Percentiles rank a stretch among this genome's conserved stretches.
Evolutionary conservation across 1,284 basidiomycete genomes (phyloP).

Genomic region (Puccinia coronata): DNA sequence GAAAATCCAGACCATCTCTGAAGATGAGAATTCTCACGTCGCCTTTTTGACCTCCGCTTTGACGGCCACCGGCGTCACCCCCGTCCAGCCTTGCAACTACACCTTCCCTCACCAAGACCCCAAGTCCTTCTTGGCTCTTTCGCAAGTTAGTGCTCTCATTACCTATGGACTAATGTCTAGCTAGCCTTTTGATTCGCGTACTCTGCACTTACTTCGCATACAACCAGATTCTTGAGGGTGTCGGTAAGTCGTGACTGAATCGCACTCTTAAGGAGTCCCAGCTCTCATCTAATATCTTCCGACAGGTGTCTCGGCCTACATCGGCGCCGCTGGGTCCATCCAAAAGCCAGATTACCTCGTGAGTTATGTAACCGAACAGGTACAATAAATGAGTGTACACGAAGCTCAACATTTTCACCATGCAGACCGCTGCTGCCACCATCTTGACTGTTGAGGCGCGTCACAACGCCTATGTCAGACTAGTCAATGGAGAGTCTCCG

Average conservation of each 20-base stretch:
- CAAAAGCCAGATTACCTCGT: constrained; percentile 44
- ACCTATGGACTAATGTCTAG: not conserved
- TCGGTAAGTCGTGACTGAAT: constrained; percentile 7
- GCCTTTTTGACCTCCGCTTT: constrained; percentile 64
- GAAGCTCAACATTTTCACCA: not conserved
- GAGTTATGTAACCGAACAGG: not conserved
- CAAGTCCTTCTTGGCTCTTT: constrained; percentile 64
- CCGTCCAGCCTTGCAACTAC: constrained; percentile 63
- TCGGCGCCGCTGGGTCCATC: constrained; percentile 53
- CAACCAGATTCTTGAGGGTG: constrained; percentile 52
- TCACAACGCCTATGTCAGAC: constrained; percentile 47
- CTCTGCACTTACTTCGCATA: not conserved
- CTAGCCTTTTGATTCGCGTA: not conserved
- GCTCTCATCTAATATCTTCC: not conserved
- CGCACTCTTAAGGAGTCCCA: not conserved
- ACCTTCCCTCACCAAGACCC: constrained; percentile 65
- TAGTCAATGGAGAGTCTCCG: constrained; percentile 37
- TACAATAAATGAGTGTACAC: not conserved
- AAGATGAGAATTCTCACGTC: constrained; percentile 67
- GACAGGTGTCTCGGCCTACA: constrained; percentile 54
- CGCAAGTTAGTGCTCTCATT: constrained; percentile 51
- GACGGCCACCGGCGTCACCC: constrained; percentile 60
- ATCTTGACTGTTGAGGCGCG: constrained; percentile 59
- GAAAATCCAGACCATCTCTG: constrained; percentile 62
- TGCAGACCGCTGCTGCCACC: constrained; percentile 59